Conservation (phyloP, 2,329 filamentous ascomycete genomes). For the Trichothecium sympodiale region DNA sequence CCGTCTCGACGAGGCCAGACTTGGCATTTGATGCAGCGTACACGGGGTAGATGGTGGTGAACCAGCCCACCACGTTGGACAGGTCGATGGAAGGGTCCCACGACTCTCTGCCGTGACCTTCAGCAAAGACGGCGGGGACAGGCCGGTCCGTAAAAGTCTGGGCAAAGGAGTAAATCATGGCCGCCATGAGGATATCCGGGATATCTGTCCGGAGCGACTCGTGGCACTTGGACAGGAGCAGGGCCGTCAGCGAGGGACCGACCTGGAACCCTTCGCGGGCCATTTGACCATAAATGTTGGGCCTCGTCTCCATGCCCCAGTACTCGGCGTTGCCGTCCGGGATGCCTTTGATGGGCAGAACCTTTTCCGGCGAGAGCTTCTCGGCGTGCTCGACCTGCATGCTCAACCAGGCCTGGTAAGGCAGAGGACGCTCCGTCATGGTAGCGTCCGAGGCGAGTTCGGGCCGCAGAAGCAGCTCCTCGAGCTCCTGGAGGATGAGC, state of each 20-base stretch:
- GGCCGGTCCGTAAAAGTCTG: constrained; percentile 16
- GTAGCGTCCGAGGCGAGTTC: constrained; percentile 2
- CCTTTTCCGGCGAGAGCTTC: constrained; percentile 15
- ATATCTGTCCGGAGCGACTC: constrained; percentile 17
- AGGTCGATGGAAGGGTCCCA: constrained; percentile 19
- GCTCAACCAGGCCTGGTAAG: constrained; percentile 27
- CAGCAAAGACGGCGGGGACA: constrained; percentile 17
- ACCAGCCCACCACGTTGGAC: constrained; percentile 26
- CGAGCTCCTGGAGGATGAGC: constrained; percentile 29
- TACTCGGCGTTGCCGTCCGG: constrained; percentile 11
- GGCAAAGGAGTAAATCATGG: constrained; percentile 15
- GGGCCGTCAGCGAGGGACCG: constrained; percentile 6
- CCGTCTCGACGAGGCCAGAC: constrained; percentile 4
- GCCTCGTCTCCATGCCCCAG: constrained; percentile 12
- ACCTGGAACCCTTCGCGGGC: constrained; percentile 8
- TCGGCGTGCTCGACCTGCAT: constrained; percentile 20
- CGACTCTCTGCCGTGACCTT: constrained; percentile 25
- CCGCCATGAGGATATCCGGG: constrained; percentile 22
- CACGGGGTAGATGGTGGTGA: constrained; percentile 22
- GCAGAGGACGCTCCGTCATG: constrained; percentile 9
- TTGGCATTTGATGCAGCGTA: constrained; percentile 5
- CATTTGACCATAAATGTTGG: constrained; percentile 13
- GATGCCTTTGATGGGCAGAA: constrained; percentile 6
- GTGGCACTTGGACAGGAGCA: constrained; percentile 11
- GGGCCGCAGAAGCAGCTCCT: constrained; percentile 21